These are phyloP conservation scores for Gynochthodes officinalis DNA, from an alignment of 257 asterid genomes.

Conservation along the genomic window DNA sequence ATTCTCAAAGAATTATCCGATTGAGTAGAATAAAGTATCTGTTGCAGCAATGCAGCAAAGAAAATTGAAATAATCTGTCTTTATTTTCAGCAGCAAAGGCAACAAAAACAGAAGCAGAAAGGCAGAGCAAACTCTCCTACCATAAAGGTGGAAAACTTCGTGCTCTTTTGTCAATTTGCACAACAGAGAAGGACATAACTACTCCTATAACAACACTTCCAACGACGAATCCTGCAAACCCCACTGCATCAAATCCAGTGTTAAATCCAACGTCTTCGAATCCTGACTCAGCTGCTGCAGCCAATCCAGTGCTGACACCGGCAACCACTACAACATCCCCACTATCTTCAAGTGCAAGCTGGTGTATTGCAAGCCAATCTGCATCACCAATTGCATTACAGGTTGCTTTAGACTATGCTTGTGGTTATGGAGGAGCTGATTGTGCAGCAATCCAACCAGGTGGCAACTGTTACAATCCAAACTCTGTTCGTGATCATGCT, in stretches of 20 bases:
- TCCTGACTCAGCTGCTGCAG: slow-evolving; percentile 37
- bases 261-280: slow-evolving; percentile 47
- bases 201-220: slow-evolving; percentile 71
- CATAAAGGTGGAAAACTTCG: slow-evolving; percentile 1
- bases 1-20: not conserved
- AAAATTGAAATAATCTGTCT: not conserved
- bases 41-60: not conserved
- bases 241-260: slow-evolving; percentile 36
- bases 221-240: slow-evolving; percentile 34
- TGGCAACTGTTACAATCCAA: slow-evolving; percentile 51
- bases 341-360: slow-evolving; percentile 50
- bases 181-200: slow-evolving; percentile 48
- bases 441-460: slow-evolving; percentile 56
- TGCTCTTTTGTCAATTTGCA: slow-evolving; percentile 26
- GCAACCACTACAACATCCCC: slow-evolving; percentile 35
- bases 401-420: slow-evolving; percentile 67
- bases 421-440: slow-evolving; percentile 67
- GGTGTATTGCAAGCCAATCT: slow-evolving; percentile 73
- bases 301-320: slow-evolving; percentile 46
- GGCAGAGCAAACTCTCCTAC: slow-evolving; percentile 8
- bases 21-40: not conserved
- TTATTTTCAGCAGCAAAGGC: slow-evolving; percentile 13
- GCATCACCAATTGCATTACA: slow-evolving; percentile 51
- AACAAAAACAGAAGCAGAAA: slow-evolving; percentile 16
- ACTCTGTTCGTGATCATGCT: slow-evolving; percentile 47